These are phyloP conservation scores for Paramecium tetraurelia DNA, from an alignment of 73 alveolate species.

Conservation along the genomic window DNA sequence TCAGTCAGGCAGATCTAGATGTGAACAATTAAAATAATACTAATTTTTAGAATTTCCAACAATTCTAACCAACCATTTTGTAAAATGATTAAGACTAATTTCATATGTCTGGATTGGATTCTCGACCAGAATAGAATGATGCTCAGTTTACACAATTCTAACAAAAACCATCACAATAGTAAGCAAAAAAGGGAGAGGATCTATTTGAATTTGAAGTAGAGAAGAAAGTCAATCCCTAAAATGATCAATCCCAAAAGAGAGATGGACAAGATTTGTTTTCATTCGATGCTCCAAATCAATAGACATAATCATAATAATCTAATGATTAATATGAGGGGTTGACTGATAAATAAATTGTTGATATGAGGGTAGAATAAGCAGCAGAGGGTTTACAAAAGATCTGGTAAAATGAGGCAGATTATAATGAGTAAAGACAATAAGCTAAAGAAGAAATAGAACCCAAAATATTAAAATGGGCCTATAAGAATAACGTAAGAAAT, in stretches of 20 bases:
- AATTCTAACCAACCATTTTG: not conserved
- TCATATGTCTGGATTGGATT: not conserved
- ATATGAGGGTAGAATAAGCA: not conserved
- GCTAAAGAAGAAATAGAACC: constrained; percentile 27
- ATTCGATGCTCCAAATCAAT: not conserved
- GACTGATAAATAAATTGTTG: constrained; percentile 11
- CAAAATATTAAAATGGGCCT: constrained; percentile 30
- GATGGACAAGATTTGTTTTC: not conserved
- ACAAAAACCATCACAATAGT: not conserved
- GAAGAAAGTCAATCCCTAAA: not conserved
- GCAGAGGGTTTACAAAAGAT: not conserved
- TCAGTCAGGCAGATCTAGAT: constrained; percentile 19
- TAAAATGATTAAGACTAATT: not conserved
- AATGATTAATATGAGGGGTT: not conserved
- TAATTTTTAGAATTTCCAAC: not conserved
- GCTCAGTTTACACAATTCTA: not conserved
- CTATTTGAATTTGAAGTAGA: not conserved
- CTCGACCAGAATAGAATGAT: not conserved
- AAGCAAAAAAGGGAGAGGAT: not conserved
- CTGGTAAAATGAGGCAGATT: not conserved
- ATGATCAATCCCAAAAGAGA: not conserved
- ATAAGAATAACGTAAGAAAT: constrained; percentile 6
- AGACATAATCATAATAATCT: not conserved
- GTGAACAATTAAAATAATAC: not conserved
- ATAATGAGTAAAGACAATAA: not conserved